Evolutionary conservation across 345 rosid genomes (phyloP), one percentile per base, ranked within the genome.

Genomic region (Citrus trifoliata): DNA sequence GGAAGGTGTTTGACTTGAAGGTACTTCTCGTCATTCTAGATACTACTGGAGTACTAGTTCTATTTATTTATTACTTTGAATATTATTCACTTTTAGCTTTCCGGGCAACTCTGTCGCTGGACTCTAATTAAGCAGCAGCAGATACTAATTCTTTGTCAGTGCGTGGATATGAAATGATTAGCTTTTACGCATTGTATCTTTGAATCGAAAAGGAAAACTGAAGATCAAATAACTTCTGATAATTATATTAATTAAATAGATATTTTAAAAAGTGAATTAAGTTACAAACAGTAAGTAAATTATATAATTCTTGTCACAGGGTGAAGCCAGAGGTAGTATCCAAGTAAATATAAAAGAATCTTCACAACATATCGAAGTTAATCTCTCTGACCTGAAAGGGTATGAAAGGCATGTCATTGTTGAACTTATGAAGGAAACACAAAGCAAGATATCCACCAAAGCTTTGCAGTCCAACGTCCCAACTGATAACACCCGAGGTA

Each of bases 401-500:
- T 88, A 89, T 62, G 94, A 89, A 84, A 89, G 85, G 82, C 86
- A 88, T 55, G 83, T 90, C 63, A 81, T 91, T 21, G 83, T 89
- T 5, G 90, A 88, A 58, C 92, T 91, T 73, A 89, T 88, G 80
- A 91, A 88, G 84, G 89, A 86, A 73, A 83, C 85, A 9, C 83
- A 75, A 42, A 33, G 60, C 37, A 78, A 46, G 42, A 58, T 66
- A 24, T 64, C 88, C 68, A 53, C 56, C 64, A 80, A 80, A 63
- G n/a, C 61, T 33, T 61, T 42, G 1, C 53, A 37, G 6, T 75
- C 81, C 53, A 81, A 61, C 30, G n/a, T 46, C 51, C 51, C 51
- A 12, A 13, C 4, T 12, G 76, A 79, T 48, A 55, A 51, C 12
- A 83, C 84, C 56, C 79, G 69, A 83, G 90, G 92, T 89, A 82